Base-by-base conservation (phyloP, 1,284 basidiomycete genomes). In the Cutaneotrichosporon cutaneum region DNA sequence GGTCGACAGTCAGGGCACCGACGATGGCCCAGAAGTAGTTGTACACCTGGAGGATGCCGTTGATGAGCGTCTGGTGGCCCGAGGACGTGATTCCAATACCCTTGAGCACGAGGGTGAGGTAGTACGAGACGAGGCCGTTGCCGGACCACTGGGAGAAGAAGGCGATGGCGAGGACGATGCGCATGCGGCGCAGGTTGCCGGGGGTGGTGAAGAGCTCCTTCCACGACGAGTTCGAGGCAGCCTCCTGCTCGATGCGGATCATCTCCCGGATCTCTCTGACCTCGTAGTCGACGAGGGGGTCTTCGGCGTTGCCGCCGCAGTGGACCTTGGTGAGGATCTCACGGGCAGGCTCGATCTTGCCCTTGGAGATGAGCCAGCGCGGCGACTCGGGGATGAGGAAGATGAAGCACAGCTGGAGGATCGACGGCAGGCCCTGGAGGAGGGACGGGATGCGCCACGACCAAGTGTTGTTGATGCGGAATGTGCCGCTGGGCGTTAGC, bases 301-400 rank as follows among this genome's bases (percentile, higher is more conserved):
- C 76, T 22, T 70, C 33, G 18, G 30, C 11, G 62, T 72, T 58
- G 10, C 67, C 68, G 30, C 61, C 61, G 57, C 68, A 72, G 66
- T 96, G 94, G 73, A 92, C 94, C 77, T 93, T 92, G 42, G 91
- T 89, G 30, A 97, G 83, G 82, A 96, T 94, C 1, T 92, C 92
- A 35, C 95, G 32, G 3, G 66, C 66, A 45, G 56, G 21, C 21
- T 61, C 58, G 24, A 63, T 62, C 56, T 63, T 56, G 18, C 66
- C 64, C 36, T 68, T 60, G 39, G 72, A 59, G 9, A 71, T 52
- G 44, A 66, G 61, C 65, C 65, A 66, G 21, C 65, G 62, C 1
- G 72, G 71, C 50, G 76, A 58, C 13, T 69, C 69, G 7, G 70
- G 70, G 22, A 65, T 62, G 26, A 63, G 58, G 61, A 63, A 64